Percentiles rank a stretch among this genome's conserved stretches.
These are phyloP conservation scores for Pseudopithomyces maydicus DNA, from an alignment of 2,329 filamentous ascomycete genomes.

Conservation along the genomic window DNA sequence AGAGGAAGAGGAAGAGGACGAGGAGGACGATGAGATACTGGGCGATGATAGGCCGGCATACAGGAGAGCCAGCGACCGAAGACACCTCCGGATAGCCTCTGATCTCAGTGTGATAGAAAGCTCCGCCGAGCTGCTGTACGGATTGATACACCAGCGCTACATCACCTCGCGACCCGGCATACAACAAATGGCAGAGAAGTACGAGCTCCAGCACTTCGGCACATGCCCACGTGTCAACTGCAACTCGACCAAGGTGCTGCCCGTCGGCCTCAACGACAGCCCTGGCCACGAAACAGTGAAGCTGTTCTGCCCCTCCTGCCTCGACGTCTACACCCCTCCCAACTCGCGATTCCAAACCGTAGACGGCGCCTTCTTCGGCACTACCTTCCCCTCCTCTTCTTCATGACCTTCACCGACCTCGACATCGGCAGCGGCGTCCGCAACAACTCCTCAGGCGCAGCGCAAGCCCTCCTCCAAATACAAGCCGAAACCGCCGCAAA, in stretches of 20 bases:
- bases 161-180: slow-evolving; percentile 96
- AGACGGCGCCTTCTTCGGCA: slow-evolving; percentile 96
- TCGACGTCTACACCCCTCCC: slow-evolving; percentile 95
- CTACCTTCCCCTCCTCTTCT: slow-evolving; percentile 97
- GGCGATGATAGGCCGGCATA: slow-evolving; percentile 61
- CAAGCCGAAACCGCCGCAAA: slow-evolving; percentile 42
- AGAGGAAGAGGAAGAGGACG: slow-evolving; percentile 70
- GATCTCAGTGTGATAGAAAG: slow-evolving; percentile 96
- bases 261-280: slow-evolving; percentile 91
- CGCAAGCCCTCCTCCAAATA: slow-evolving; percentile 41
- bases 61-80: slow-evolving; percentile 56
- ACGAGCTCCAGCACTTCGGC: slow-evolving; percentile 95
- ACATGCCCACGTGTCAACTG: slow-evolving; percentile 94
- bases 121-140: slow-evolving; percentile 97
- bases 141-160: slow-evolving; percentile 96
- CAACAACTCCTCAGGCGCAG: slow-evolving; percentile 53
- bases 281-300: slow-evolving; percentile 98
- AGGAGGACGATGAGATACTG: slow-evolving; percentile 57
- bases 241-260: slow-evolving; percentile 85
- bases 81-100: slow-evolving; percentile 85
- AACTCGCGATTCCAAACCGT: slow-evolving; percentile 98
- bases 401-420: slow-evolving; percentile 97
- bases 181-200: slow-evolving; percentile 99
- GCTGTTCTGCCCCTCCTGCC: slow-evolving; percentile 94
- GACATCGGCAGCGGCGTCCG: slow-evolving; percentile 76